These are phyloP conservation scores for Fusarium ambrosium DNA, from an alignment of 2,329 filamentous ascomycete genomes.

Conservation along the genomic window DNA sequence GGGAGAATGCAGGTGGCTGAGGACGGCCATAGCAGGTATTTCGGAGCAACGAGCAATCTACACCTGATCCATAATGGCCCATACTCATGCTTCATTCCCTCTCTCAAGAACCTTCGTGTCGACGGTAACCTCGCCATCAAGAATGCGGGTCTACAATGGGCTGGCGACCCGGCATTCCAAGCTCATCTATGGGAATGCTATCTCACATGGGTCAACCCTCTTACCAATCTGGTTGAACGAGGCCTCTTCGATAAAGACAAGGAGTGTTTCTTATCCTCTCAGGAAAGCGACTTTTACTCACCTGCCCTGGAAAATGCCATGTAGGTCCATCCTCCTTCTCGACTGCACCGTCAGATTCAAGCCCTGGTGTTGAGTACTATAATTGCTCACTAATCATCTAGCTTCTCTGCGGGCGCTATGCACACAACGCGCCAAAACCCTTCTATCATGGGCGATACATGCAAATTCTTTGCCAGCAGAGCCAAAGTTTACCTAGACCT, in stretches of 20 bases:
- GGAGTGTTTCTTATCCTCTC: background rate
- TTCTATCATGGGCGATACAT: background rate
- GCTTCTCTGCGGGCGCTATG: background rate
- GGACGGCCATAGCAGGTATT: background rate
- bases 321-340: background rate
- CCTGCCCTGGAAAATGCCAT: background rate
- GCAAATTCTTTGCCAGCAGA: background rate
- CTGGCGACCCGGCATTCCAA: background rate
- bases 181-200: background rate
- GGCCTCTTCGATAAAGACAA: background rate
- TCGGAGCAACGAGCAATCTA: background rate
- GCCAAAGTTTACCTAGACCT: background rate
- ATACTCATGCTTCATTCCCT: background rate
- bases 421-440: background rate
- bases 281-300: background rate
- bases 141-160: background rate
- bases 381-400: background rate
- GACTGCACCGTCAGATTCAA: background rate
- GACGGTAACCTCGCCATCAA: background rate
- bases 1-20: background rate
- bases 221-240: background rate
- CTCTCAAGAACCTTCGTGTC: background rate
- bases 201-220: background rate
- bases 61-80: background rate
- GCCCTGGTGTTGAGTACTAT: background rate